A percentile compares a stretch with the other conserved stretches of the same genome.
These are phyloP conservation scores for Talaromyces marneffei DNA, from an alignment of 2,329 filamentous ascomycete species.

Conservation along the genomic window DNA sequence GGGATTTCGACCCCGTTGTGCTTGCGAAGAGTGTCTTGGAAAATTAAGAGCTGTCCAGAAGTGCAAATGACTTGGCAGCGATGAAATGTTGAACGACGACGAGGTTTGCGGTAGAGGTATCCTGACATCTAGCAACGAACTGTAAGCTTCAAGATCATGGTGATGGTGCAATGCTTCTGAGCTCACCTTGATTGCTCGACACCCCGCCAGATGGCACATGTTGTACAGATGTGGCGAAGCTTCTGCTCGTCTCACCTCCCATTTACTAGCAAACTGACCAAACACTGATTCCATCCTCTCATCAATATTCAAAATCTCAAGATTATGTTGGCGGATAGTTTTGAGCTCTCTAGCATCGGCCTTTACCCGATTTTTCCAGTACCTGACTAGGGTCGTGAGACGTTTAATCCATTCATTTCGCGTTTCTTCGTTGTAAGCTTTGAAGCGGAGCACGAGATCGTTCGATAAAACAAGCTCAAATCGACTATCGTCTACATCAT, in stretches of 20 bases:
- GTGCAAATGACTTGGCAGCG: constrained; percentile 56
- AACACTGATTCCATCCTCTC: constrained; percentile 60
- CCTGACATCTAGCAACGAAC: constrained; percentile 48
- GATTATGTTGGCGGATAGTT: constrained; percentile 51
- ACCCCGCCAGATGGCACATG: constrained; percentile 59
- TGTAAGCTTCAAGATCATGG: background rate
- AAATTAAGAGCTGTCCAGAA: constrained; percentile 57
- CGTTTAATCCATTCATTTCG: constrained; percentile 59
- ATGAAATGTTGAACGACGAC: constrained; percentile 56
- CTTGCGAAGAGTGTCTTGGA: constrained; percentile 54
- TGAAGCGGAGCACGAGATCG: constrained; percentile 55
- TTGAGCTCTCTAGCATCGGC: constrained; percentile 56
- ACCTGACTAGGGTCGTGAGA: constrained; percentile 51
- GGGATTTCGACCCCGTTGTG: constrained; percentile 50
- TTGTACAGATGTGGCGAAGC: constrained; percentile 63
- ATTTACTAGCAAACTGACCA: constrained; percentile 62
- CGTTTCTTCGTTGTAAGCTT: constrained; percentile 52
- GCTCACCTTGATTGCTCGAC: constrained; percentile 52
- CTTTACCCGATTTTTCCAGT: constrained; percentile 55
- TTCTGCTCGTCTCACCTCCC: constrained; percentile 60
- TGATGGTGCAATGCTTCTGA: background rate
- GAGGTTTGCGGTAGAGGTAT: constrained; percentile 58
- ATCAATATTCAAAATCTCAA: constrained; percentile 57
- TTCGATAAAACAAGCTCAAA: constrained; percentile 60
- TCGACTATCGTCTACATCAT: constrained; percentile 51